A percentile compares a stretch with the other conserved stretches of the same genome.
Evolutionary conservation across 202 grass and related monocot genomes (phyloP).

Genomic region (Setaria italica): DNA sequence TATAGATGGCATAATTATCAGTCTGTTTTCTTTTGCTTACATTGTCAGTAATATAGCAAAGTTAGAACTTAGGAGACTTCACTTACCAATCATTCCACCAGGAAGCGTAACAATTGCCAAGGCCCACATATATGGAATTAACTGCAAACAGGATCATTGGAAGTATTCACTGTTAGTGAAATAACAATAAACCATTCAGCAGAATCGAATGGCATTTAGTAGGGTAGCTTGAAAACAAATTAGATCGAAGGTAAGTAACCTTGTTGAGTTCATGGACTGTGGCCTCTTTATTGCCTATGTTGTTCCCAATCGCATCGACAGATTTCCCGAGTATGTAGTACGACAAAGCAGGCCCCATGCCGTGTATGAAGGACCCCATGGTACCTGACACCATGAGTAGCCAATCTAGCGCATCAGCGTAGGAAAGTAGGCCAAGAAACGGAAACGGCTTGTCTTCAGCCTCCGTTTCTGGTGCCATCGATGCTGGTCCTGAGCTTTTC

Average conservation of each 20-base stretch:
- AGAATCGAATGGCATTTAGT: constrained; percentile 4
- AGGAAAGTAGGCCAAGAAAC: constrained; percentile 53
- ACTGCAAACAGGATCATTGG: constrained; percentile 36
- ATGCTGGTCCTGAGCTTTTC: constrained; percentile 8
- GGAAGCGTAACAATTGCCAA: constrained; percentile 71
- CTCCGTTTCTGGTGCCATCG: not conserved
- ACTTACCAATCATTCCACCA: constrained; percentile 64
- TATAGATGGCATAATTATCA: not conserved
- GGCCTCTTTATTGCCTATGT: constrained; percentile 39
- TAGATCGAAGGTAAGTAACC: constrained; percentile 41
- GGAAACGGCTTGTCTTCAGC: constrained; percentile 34
- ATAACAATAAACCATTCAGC: constrained; percentile 23
- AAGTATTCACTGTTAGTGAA: constrained; percentile 24
- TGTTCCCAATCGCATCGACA: constrained; percentile 50
- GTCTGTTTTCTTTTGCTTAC: constrained; percentile 14
- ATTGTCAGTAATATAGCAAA: constrained; percentile 20
- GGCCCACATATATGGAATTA: constrained; percentile 64
- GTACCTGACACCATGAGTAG: constrained; percentile 56
- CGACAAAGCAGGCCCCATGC: constrained; percentile 53
- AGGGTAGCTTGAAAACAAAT: not conserved
- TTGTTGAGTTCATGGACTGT: constrained; percentile 50
- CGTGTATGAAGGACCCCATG: constrained; percentile 57
- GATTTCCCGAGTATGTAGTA: constrained; percentile 61
- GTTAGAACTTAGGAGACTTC: constrained; percentile 18
- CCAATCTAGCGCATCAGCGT: constrained; percentile 59